phyloP scores from a whole-genome alignment of 2,329 filamentous ascomycete species.

The Talaromyces marneffei region DNA sequence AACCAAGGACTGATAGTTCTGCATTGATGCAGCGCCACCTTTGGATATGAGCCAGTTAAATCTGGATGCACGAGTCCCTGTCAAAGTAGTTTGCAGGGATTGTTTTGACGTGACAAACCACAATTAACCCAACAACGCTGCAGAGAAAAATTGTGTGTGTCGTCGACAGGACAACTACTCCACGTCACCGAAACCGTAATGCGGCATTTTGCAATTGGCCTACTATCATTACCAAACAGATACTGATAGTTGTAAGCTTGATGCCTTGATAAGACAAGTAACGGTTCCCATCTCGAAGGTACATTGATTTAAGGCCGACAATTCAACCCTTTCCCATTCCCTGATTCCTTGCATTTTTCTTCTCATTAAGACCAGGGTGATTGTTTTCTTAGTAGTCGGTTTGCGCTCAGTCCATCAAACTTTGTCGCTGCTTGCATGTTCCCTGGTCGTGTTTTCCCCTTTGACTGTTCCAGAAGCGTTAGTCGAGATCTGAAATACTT shows the following conservation, averaged over 20 bases:
- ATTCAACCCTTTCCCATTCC: background rate
- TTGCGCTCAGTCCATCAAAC: constrained; percentile 1
- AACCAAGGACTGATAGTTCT: constrained; percentile 8
- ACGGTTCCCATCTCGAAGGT: background rate
- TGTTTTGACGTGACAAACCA: constrained; percentile 9
- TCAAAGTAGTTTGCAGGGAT: constrained; percentile 9
- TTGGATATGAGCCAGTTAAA: constrained; percentile 5
- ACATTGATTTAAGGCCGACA: constrained; percentile 9
- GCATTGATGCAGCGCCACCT: constrained; percentile 10
- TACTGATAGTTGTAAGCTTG: background rate
- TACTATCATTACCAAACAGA: background rate
- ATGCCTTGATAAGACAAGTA: background rate
- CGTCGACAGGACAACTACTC: background rate
- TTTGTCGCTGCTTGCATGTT: constrained; percentile 4
- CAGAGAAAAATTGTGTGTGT: background rate
- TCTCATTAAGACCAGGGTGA: constrained; percentile 1
- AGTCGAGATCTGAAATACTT: constrained; percentile 17
- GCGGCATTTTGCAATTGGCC: constrained; percentile 12
- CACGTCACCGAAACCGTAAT: constrained; percentile 13
- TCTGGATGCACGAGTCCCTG: background rate
- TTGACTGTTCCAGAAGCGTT: constrained; percentile 1
- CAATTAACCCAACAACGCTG: background rate
- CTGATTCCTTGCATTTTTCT: background rate
- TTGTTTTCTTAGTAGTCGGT: background rate
- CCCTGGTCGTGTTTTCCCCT: constrained; percentile 1